Evolutionary conservation across 371 early-diverging fungal genomes (phyloP).

Genomic region (Mortierella sp.): DNA sequence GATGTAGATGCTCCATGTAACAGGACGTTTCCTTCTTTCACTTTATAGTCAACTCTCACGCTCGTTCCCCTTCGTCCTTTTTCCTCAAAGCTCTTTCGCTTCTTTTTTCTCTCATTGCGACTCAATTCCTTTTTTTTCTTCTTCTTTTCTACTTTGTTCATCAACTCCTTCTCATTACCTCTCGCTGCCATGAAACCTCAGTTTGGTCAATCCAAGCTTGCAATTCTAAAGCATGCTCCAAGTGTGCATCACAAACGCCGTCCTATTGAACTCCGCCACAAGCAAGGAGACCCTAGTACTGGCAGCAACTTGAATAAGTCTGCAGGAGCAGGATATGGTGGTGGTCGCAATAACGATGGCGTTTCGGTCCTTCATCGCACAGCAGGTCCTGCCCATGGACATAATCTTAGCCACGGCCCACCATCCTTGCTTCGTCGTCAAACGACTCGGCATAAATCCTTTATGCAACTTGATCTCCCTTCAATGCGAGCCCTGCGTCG

Average conservation of each 20-base stretch:
- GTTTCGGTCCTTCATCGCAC: slow-evolving; percentile 9
- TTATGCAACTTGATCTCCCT: slow-evolving; percentile 49
- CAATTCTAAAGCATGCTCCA: slow-evolving; percentile 47
- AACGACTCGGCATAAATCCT: slow-evolving; percentile 46
- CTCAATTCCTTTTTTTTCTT: background rate
- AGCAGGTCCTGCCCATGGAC: slow-evolving; percentile 2
- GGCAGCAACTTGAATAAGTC: background rate
- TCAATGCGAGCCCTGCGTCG: slow-evolving; percentile 43
- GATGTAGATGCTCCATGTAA: no score
- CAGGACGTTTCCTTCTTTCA: background rate
- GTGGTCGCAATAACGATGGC: background rate
- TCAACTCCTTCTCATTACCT: background rate
- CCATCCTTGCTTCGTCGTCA: slow-evolving; percentile 41
- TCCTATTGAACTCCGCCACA: slow-evolving; percentile 30
- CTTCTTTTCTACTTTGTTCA: background rate
- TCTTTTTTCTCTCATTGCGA: background rate
- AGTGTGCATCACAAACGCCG: slow-evolving; percentile 44
- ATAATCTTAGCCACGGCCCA: slow-evolving; percentile 2
- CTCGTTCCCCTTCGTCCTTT: background rate
- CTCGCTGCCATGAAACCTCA: slow-evolving; percentile 35
- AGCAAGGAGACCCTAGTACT: background rate
- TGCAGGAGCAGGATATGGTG: background rate
- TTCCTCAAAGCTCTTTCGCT: background rate
- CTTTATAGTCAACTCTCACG: background rate
- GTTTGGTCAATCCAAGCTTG: slow-evolving; percentile 40